A percentile compares a stretch with the other conserved stretches of the same genome.
phyloP scores from a whole-genome alignment of 2,329 filamentous ascomycete genomes.

The Neocatenulostroma microsporum region DNA sequence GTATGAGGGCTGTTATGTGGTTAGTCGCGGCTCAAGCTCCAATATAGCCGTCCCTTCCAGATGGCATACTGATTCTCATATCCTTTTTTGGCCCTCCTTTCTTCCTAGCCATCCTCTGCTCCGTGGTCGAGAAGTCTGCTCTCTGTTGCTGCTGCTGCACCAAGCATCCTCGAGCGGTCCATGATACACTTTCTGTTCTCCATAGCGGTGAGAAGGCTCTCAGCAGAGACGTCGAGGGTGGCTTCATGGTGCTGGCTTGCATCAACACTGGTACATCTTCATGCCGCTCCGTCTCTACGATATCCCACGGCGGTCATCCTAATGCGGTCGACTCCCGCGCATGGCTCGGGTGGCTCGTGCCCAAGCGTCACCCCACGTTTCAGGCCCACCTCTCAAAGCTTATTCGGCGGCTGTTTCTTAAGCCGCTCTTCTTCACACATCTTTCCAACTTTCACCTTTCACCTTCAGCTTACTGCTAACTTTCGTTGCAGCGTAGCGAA shows the following conservation, averaged over 20 bases:
- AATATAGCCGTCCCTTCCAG: no score
- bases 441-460: no score
- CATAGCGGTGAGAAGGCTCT: conserved; percentile 21
- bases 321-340: background rate
- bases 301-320: background rate
- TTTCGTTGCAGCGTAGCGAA: no score
- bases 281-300: background rate
- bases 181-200: conserved; percentile 11
- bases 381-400: no score
- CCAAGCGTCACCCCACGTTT: no score
- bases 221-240: conserved; percentile 23
- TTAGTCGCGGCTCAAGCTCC: no score
- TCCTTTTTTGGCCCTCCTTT: conserved; percentile 29
- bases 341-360: no score
- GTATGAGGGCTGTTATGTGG: conserved; percentile 49
- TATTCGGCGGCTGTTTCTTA: no score
- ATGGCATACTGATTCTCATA: conserved; percentile 23
- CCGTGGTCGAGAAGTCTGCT: conserved; percentile 31
- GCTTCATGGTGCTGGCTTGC: conserved; percentile 21
- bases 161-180: conserved; percentile 21
- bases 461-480: no score
- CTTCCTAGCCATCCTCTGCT: conserved; percentile 32
- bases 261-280: no score
- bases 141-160: conserved; percentile 14
- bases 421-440: no score